Conservation (phyloP, 208 protist genomes). For the Trypanosoma congolense region DNA sequence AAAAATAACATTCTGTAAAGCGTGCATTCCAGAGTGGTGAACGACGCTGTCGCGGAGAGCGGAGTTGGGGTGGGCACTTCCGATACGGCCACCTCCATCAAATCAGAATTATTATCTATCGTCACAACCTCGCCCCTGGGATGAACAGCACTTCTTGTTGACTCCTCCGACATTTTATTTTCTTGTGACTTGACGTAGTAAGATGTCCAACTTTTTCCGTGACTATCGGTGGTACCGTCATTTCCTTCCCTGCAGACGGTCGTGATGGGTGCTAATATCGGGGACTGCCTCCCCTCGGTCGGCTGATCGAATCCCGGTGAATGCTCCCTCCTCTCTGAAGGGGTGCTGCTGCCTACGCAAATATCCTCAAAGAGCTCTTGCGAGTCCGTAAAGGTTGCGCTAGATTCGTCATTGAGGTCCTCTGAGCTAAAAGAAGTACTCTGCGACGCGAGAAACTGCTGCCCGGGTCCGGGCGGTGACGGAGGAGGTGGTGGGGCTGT, state of each 20-base stretch:
- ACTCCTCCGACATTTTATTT: background rate
- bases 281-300: background rate
- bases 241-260: background rate
- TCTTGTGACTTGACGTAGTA: background rate
- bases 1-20: slow-evolving; percentile 24
- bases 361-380: background rate
- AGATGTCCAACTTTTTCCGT: background rate
- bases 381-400: background rate
- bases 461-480: background rate
- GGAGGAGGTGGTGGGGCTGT: slow-evolving; percentile 9
- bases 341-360: background rate
- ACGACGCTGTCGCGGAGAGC: slow-evolving; percentile 7
- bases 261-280: background rate
- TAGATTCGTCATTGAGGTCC: background rate
- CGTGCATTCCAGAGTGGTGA: slow-evolving; percentile 33
- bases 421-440: background rate
- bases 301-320: background rate
- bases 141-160: background rate
- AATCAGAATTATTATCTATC: background rate
- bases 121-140: too few relatives aligned
- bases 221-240: background rate
- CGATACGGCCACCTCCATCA: background rate
- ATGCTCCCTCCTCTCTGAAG: background rate
- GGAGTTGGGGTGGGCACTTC: background rate
- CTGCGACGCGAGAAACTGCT: background rate